A percentile compares a stretch with the other conserved stretches of the same genome.
These are phyloP conservation scores for Herpetomonas tarakana DNA, from an alignment of 208 protist genomes.

Conservation along the genomic window DNA sequence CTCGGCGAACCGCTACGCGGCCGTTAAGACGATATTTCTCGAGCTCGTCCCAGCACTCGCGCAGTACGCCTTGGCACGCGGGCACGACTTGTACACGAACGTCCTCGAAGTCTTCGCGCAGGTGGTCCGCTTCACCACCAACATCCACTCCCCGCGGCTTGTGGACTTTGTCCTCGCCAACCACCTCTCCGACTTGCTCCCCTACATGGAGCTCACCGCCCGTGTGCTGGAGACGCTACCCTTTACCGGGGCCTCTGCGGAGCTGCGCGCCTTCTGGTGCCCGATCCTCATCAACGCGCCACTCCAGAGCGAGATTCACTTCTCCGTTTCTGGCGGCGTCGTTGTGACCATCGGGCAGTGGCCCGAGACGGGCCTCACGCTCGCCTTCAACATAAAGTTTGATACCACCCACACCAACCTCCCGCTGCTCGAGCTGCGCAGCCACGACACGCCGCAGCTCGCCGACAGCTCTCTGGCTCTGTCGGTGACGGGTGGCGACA, in stretches of 20 bases:
- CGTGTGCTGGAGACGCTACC: slow-evolving; percentile 45
- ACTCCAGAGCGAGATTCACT: slow-evolving; percentile 62
- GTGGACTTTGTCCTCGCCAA: slow-evolving; percentile 50
- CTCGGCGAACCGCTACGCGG: slow-evolving; percentile 38
- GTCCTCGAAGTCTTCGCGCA: slow-evolving; percentile 44
- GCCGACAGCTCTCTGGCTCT: slow-evolving; percentile 22
- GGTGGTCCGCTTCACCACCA: slow-evolving; percentile 54
- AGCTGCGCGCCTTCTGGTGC: slow-evolving; percentile 67
- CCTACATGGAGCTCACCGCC: slow-evolving; percentile 60
- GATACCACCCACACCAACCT: slow-evolving; percentile 61
- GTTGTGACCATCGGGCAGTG: slow-evolving; percentile 47
- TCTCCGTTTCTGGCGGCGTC: slow-evolving; percentile 64
- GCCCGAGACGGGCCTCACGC: slow-evolving; percentile 64
- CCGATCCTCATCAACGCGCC: slow-evolving; percentile 63
- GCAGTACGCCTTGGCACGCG: slow-evolving; percentile 28
- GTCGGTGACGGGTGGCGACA: slow-evolving; percentile 51
- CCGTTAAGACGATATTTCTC: slow-evolving; percentile 76
- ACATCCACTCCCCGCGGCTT: slow-evolving; percentile 48
- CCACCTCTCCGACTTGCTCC: slow-evolving; percentile 49
- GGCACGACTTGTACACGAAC: slow-evolving; percentile 31
- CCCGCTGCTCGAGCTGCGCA: slow-evolving; percentile 61
- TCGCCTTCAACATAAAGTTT: slow-evolving; percentile 64
- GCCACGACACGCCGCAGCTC: slow-evolving; percentile 17
- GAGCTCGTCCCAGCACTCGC: slow-evolving; percentile 64
- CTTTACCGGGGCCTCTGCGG: slow-evolving; percentile 29